These are phyloP conservation scores for Eimeria praecox DNA, from an alignment of 169 alveolate species.

Conservation along the genomic window DNA sequence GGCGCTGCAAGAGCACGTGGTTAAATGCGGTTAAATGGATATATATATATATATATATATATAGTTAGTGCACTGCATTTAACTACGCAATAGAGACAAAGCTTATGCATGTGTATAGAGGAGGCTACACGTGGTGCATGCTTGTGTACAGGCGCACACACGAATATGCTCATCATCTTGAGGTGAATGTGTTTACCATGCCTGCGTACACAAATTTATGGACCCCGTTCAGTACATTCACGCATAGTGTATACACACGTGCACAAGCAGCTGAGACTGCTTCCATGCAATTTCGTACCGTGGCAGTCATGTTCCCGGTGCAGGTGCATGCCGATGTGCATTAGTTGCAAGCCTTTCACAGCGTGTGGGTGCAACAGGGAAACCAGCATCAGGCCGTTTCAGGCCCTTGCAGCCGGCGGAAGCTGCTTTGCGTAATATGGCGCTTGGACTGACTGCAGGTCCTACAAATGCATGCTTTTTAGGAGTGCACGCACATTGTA, in stretches of 20 bases:
- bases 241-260: background rate
- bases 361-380: background rate
- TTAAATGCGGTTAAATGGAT: background rate
- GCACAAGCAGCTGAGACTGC: background rate
- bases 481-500: background rate
- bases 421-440: conserved; percentile 15
- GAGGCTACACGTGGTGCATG: background rate
- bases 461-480: conserved; percentile 18
- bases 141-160: background rate
- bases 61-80: background rate
- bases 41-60: no score
- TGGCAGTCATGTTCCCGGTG: background rate
- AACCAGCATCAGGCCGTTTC: conserved; percentile 1
- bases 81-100: background rate
- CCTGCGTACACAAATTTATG: background rate
- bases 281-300: background rate
- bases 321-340: background rate
- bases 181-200: background rate
- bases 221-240: background rate
- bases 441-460: background rate
- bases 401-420: background rate
- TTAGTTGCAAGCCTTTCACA: background rate
- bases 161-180: background rate
- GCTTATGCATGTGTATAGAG: background rate
- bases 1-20: background rate